A percentile compares a stretch with the other conserved stretches of the same genome.
Evolutionary conservation across 768 basidiomycete genomes (phyloP).

Genomic region (Wakefieldia striispora): DNA sequence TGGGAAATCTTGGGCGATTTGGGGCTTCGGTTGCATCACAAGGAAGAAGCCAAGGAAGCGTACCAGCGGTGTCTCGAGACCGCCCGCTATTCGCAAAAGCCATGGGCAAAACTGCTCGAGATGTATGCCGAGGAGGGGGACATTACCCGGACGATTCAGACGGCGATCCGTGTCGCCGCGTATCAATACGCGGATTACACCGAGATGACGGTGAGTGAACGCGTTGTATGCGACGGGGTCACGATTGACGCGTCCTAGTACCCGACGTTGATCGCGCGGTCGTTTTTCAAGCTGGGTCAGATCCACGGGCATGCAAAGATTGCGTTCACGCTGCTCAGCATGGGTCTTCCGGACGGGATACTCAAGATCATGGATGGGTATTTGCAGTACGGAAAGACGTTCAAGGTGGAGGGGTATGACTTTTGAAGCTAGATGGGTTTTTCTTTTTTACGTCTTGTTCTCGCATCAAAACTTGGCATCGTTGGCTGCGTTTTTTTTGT

Average conservation of each 20-base stretch:
- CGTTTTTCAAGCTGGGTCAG: constrained; percentile 91
- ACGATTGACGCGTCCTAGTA: constrained; percentile 40
- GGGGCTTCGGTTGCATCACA: constrained; percentile 90
- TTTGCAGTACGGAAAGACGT: constrained; percentile 80
- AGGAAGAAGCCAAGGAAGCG: constrained; percentile 98
- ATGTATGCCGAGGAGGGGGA: constrained; percentile 98
- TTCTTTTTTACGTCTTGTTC: not conserved
- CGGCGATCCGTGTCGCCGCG: constrained; percentile 87
- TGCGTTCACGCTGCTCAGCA: constrained; percentile 87
- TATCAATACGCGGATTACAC: constrained; percentile 90
- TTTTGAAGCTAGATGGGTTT: constrained; percentile 41
- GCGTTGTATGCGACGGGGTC: not conserved
- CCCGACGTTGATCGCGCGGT: constrained; percentile 85
- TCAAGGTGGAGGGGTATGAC: constrained; percentile 86
- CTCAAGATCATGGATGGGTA: constrained; percentile 93
- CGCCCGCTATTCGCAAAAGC: constrained; percentile 83
- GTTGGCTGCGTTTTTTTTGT: too few relatives aligned
- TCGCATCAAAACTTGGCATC: too few relatives aligned
- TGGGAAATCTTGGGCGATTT: constrained; percentile 99
- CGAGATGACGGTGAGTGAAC: constrained; percentile 73
- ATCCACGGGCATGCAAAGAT: constrained; percentile 95
- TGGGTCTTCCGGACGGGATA: constrained; percentile 89
- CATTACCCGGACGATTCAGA: constrained; percentile 85
- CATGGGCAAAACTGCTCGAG: constrained; percentile 92
- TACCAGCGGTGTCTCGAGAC: constrained; percentile 92